Evolutionary conservation across 768 basidiomycete genomes (phyloP).

Genomic region (Boletus subparvulus): DNA sequence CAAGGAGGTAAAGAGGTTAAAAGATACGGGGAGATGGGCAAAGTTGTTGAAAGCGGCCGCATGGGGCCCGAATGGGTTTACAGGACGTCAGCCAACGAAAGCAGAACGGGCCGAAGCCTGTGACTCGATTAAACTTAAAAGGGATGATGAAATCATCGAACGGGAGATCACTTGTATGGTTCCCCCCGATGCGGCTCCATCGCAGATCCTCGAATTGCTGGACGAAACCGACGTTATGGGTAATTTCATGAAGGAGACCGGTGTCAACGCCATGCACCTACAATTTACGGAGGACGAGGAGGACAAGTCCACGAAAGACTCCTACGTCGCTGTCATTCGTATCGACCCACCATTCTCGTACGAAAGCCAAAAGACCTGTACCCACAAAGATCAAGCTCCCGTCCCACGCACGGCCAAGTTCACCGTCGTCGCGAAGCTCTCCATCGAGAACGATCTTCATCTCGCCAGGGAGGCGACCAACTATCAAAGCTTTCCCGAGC

Average conservation of each 20-base stretch:
- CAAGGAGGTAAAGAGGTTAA: conserved; percentile 21
- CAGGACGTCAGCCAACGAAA: neutral
- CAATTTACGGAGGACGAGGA: neutral
- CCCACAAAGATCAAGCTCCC: neutral
- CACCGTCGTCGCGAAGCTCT: conserved; percentile 46
- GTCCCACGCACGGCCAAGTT: conserved; percentile 37
- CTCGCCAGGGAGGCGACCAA: conserved; percentile 31
- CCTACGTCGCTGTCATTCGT: conserved; percentile 1
- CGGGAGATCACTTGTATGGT: conserved; percentile 16
- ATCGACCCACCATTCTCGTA: conserved; percentile 17
- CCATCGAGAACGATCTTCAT: conserved; percentile 38
- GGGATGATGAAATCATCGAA: conserved; percentile 18
- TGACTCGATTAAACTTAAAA: neutral
- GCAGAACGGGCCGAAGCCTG: neutral
- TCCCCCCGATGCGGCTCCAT: neutral
- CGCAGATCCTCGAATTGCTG: neutral
- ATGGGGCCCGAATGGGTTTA: conserved; percentile 12
- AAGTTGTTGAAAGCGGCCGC: conserved; percentile 13
- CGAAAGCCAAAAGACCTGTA: conserved; percentile 7
- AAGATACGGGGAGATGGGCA: conserved; percentile 23
- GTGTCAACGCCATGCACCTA: neutral
- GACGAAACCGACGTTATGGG: neutral
- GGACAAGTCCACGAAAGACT: neutral
- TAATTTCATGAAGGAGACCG: neutral
- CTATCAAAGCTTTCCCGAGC: conserved; percentile 29